These are phyloP conservation scores for Solidago caesia DNA, from an alignment of 129 eudicot species.

Conservation along the genomic window DNA sequence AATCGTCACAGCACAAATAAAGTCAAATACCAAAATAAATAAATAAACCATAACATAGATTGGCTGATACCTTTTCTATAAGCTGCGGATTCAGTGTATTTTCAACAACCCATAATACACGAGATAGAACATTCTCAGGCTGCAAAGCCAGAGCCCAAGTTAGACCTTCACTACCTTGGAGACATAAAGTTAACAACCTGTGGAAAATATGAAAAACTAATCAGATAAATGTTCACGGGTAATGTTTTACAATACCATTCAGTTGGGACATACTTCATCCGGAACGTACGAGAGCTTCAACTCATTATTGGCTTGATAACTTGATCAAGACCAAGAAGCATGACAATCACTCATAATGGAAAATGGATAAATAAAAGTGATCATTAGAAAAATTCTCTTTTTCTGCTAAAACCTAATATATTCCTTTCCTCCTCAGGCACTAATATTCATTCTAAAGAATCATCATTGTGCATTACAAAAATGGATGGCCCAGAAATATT, in stretches of 20 bases:
- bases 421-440: too few relatives aligned
- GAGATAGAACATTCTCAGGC: constrained; percentile 61
- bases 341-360: too few relatives aligned
- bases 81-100: constrained; percentile 81
- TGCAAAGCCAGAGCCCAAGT: constrained; percentile 70
- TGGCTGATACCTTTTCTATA: constrained; percentile 61
- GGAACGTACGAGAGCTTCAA: neutral
- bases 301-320: constrained; percentile 1
- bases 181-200: constrained; percentile 79
- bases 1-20: neutral
- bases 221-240: constrained; percentile 15
- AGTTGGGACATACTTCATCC: neutral
- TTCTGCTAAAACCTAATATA: too few relatives aligned
- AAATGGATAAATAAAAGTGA: too few relatives aligned
- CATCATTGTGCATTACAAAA: too few relatives aligned
- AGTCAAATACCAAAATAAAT: neutral
- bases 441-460: too few relatives aligned
- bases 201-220: neutral
- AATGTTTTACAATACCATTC: neutral
- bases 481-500: too few relatives aligned
- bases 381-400: too few relatives aligned
- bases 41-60: neutral
- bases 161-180: constrained; percentile 65
- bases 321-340: neutral
- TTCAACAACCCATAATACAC: constrained; percentile 82